These are phyloP conservation scores for Talaromyces sp. DNA, from an alignment of 2,329 filamentous ascomycete genomes.

Conservation along the genomic window DNA sequence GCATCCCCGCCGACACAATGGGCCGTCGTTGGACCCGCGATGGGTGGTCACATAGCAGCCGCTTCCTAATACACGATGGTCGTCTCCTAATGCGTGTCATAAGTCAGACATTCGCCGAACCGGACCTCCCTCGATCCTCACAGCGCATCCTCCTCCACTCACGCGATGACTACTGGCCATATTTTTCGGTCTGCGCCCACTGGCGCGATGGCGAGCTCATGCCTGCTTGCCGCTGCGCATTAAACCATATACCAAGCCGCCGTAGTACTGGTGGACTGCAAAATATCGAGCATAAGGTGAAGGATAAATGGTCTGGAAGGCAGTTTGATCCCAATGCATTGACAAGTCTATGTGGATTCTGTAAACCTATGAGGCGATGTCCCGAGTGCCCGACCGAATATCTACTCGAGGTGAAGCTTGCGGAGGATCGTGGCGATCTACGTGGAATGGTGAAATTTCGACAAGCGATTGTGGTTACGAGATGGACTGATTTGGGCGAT, in stretches of 20 bases:
- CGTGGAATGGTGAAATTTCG: constrained; percentile 51
- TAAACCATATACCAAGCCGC: constrained; percentile 58
- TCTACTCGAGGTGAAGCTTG: constrained; percentile 61
- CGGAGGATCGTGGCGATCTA: constrained; percentile 56
- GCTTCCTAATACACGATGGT: constrained; percentile 57
- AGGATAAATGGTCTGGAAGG: constrained; percentile 33
- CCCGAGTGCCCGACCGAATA: constrained; percentile 66
- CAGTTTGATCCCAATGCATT: constrained; percentile 48
- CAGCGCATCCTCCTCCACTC: constrained; percentile 62
- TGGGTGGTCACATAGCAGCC: constrained; percentile 59
- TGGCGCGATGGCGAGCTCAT: constrained; percentile 65
- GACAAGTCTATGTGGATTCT: constrained; percentile 55
- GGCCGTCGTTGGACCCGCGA: constrained; percentile 58
- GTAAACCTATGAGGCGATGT: constrained; percentile 62
- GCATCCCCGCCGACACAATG: constrained; percentile 52
- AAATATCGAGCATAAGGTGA: constrained; percentile 46
- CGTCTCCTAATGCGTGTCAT: constrained; percentile 62
- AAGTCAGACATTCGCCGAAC: constrained; percentile 56
- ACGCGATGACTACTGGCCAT: constrained; percentile 63
- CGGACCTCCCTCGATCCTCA: constrained; percentile 54
- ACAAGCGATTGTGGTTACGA: constrained; percentile 62
- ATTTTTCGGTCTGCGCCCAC: constrained; percentile 64
- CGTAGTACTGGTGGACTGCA: constrained; percentile 43
- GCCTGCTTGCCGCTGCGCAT: constrained; percentile 62
- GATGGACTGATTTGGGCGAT: constrained; percentile 65